Base-by-base conservation (phyloP, 73 alveolate genomes). In the Tetrahymena malaccensis region DNA sequence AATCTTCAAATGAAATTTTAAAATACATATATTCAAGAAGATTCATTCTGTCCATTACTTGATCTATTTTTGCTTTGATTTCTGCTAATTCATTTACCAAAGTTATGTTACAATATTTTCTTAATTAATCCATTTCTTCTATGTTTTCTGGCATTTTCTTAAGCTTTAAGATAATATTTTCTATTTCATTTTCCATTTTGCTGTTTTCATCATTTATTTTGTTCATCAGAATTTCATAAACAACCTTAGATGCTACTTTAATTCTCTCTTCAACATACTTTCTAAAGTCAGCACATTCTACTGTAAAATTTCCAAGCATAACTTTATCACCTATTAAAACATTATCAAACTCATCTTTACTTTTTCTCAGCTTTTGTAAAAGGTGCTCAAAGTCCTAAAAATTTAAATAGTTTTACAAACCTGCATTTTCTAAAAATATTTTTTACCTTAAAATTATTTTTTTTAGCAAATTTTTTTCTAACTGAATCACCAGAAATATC, bases 121-220 rank as follows among this genome's bases (percentile, higher is more conserved):
- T 95, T 27, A 98, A 96, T 3, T 85, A 96, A 33, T 98, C 97
- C 58, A 98, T 94, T 85, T 98, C 98, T 84, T 98, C 99, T 25
- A 98, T 85, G 94, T 98, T 96, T 55, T 95, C 96, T 43, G 99
- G 99, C 35, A 96, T 98, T 21, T 96, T 96, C 34, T 96, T 93
- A 25, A 98, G 94, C 85, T 96, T 96, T 17, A 93, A 55, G 16
- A 98, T 95, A 94, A 98, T 96, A 31, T 96, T 85, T 35, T 97
- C 97, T 5, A 97, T 98, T 85, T 98, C 98, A 38, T 97, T 96
- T 85, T 96, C 99, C 34, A 97, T 94, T 55, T 94, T 57, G 8
- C 94, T 94, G 93, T 97, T 95, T 70, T 97, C 98, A 34, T 98
- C 93, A 25, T 93, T 94, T 8, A 96, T 97, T 95, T 96, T 96